phyloP scores from a whole-genome alignment of 805 yeast genomes.

The Isabelozyma pseudorhagii region DNA sequence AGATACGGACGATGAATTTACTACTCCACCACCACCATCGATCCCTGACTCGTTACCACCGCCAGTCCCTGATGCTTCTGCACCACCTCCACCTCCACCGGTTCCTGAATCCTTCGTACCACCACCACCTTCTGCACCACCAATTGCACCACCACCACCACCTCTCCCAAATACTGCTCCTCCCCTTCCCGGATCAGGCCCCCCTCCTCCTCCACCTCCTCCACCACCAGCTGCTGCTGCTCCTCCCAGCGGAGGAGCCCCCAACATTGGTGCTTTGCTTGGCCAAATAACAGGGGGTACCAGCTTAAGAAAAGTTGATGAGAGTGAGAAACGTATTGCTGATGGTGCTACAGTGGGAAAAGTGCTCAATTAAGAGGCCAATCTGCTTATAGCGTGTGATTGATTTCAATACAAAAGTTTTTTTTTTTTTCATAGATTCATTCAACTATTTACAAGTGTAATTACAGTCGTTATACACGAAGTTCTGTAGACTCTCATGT shows the following conservation, averaged over 20 bases:
- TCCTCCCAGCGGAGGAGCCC: constrained; percentile 25
- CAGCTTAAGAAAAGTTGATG: constrained; percentile 48
- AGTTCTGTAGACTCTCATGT: not conserved
- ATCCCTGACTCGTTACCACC: constrained; percentile 9
- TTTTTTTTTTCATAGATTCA: not conserved
- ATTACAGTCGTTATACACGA: not conserved
- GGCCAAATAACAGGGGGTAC: constrained; percentile 58
- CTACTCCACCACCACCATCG: constrained; percentile 13
- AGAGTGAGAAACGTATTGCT: constrained; percentile 43
- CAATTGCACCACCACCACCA: constrained; percentile 19
- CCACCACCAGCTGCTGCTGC: constrained; percentile 27
- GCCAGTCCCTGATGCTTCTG: constrained; percentile 16
- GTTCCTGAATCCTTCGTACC: constrained; percentile 18
- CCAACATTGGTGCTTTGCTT: constrained; percentile 46
- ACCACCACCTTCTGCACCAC: too few species aligned
- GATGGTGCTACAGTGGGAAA: constrained; percentile 49
- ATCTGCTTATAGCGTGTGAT: not conserved
- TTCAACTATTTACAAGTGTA: not conserved
- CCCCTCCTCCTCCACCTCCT: constrained; percentile 26
- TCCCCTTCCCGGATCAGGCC: constrained; percentile 17
- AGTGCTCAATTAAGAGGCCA: constrained; percentile 28
- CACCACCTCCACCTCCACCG: constrained; percentile 17
- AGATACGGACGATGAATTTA: constrained; percentile 12
- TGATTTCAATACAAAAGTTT: not conserved
- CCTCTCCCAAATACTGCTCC: constrained; percentile 25